Evolutionary conservation across 148 eudicot species (phyloP), one percentile per base, ranked within the genome.

Genomic region (Dianthus caryophyllus): DNA sequence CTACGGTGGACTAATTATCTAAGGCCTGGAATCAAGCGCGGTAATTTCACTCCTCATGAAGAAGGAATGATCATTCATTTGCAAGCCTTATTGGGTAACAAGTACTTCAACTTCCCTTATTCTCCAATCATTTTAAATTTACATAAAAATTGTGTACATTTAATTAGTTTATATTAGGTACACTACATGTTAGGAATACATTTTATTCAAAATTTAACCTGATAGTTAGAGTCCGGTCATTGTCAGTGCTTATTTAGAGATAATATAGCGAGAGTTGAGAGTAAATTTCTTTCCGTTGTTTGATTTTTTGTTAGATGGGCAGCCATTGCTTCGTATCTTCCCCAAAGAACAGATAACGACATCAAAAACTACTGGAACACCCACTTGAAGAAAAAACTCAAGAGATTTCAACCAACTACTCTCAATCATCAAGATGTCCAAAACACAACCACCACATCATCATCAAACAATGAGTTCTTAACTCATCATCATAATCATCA

Each of bases 301-400:
- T n/a, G n/a, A n/a, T n/a, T 59, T 30, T 17, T 31, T 65, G 30
- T 51, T 80, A 91, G 97, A 77, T 91, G 97, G 97, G 97, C 97
- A 38, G 96, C 97, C 24, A 91, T 91, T 69, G 97, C 97, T 30
- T 86, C 97, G 1, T 91, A 91, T 74, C 90, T 91, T 22, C 97
- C 97, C 26, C 96, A 88, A 60, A 86, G 97, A 73, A 91, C 97
- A 36, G 97, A 91, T 24, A 91, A 91, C 49, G 97, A 91, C 73
- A 91, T 91, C 61, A 91, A 91, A 69, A 91, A 91, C 70, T 88
- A 88, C 46, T 91, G 97, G 97, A 91, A 91, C 76, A 91, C 97
- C 5, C 97, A 91, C 69, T 68, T 91, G 73, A 91, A 91, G 83
- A 91, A 91, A 78, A 91, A 91, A 78, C 76, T 91, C 64, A 91